Evolutionary conservation across 257 asterid species (phyloP), one percentile per base, ranked within the genome.

Genomic region (Scutellaria minor): DNA sequence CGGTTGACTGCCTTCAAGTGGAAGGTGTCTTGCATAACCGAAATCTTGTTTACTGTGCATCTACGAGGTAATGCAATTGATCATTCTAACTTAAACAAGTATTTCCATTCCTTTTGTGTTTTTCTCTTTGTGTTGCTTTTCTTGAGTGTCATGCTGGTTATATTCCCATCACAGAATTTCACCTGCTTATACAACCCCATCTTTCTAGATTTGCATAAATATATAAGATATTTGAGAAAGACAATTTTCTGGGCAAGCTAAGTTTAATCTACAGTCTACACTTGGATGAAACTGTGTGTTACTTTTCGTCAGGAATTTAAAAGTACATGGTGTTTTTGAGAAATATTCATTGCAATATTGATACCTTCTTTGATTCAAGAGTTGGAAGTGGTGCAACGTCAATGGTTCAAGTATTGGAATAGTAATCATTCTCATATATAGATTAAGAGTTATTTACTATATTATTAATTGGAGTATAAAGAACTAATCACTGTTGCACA

Each of bases 1-100:
- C 86, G 99, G 99, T 91, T 85, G 95, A 89, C 66, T 94, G 99
- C 84, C 97, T 94, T 75, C 96, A 84, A 82, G 97, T 94, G 85
- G 97, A 94, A 72, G 99, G 99, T 75, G 99, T 94, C 68, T 82
- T 94, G 85, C 86, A 91, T 75, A 90, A 80, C 55, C 86, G 93
- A 51, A 94, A 94, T 81, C 97, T 94, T 73, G 97, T 94, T 71
- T 94, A 94, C 72, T 86, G 93, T 79, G 99, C 99, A 75, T 91
- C 99, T 68, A 94, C 99, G 54, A 94, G 99, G 99, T 94, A 77
- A 73, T 74, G 13, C 53, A 57, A 68, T 55, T 40, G 18, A 39
- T 42, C 5, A 53, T 51, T 67, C 39, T 52, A 53, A 64, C 63
- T 67, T 64, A 8, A 52, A 37, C 7, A 35, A 58, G 31, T 35